Evolutionary conservation across 78 protist genomes (phyloP), one percentile per base, ranked within the genome.

Genomic region (Polysphondylium violaceum): DNA sequence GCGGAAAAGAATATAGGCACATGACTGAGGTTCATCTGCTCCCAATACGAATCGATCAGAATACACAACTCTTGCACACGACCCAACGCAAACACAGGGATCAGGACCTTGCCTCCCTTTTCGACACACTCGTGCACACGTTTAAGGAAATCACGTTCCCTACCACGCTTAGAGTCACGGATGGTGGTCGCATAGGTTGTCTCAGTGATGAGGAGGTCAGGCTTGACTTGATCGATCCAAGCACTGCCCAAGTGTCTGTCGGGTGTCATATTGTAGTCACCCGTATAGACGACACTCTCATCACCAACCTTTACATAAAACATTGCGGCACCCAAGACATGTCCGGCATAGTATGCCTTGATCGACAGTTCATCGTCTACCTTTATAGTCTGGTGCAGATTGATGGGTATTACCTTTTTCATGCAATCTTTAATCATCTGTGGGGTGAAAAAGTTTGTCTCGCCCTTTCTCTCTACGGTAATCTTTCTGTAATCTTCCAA

Each of bases 211-310:
- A 99, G 79, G 12, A 99, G 43, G 33, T 97, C 93, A 11, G 99
- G 99, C 1, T 95, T 86, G 9, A 76, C 41, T 25, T 31, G 50
- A 44, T 95, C 96, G 14, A 88, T 79, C 95, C 86, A 53, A 21
- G 97, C 94, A n/a, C 98, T 63, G 6, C 96, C 95, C 23, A 98
- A 93, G 56, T 98, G 99, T n/a, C 99, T 71, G 90, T 98, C 99
- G 3, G 99, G 95, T n/a, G 99, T 96, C 96, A 96, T 98, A 94
- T 98, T 99, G 79, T 97, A 99, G 95, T 99, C 99, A 40, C 99
- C 99, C 0, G 99, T 97, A 95, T 98, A 99, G 12, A 99, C 93
- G 11, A 95, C 96, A 9, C 97, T 86, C 50, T 90, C 92, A 11
- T 76, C 91, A 23, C 96, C 97, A n/a, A 87, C 94, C 67, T 95